These are phyloP conservation scores for Datura wrightii DNA, from an alignment of 257 asterid species.

Conservation along the genomic window DNA sequence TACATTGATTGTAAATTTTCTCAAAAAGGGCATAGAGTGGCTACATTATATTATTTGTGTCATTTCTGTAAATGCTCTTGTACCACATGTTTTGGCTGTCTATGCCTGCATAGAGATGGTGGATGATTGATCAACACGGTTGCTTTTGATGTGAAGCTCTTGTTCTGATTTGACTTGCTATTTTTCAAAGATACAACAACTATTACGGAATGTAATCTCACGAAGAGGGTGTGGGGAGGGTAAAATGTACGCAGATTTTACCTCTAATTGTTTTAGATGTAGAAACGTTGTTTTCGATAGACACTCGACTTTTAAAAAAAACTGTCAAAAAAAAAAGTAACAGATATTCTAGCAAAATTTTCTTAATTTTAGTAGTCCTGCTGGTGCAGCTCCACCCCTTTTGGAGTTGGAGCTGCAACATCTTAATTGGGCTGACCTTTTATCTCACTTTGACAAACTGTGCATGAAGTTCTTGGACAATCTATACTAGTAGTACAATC, in stretches of 20 bases:
- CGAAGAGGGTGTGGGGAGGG: too few relatives aligned
- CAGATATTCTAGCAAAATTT: neutral
- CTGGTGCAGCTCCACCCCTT: neutral
- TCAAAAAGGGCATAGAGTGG: neutral
- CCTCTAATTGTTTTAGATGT: too few relatives aligned
- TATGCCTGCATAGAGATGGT: neutral
- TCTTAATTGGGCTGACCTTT: too few relatives aligned
- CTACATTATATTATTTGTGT: neutral
- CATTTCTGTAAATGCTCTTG: conserved; percentile 1
- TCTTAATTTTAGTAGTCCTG: neutral
- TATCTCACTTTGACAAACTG: neutral
- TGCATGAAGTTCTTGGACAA: neutral
- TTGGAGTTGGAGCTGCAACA: too few relatives aligned
- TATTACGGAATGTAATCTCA: too few relatives aligned
- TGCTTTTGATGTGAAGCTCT: neutral
- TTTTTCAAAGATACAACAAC: neutral
- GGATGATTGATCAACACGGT: neutral
- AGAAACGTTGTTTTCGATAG: too few relatives aligned
- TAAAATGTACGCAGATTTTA: too few relatives aligned
- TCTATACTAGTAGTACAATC: neutral
- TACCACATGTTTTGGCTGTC: neutral
- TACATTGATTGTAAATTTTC: neutral
- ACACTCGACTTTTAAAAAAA: too few relatives aligned
- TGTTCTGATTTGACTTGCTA: neutral
- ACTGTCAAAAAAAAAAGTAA: too few relatives aligned